Conservation (phyloP, 345 rosid species). For the Corchorus olitorius region DNA sequence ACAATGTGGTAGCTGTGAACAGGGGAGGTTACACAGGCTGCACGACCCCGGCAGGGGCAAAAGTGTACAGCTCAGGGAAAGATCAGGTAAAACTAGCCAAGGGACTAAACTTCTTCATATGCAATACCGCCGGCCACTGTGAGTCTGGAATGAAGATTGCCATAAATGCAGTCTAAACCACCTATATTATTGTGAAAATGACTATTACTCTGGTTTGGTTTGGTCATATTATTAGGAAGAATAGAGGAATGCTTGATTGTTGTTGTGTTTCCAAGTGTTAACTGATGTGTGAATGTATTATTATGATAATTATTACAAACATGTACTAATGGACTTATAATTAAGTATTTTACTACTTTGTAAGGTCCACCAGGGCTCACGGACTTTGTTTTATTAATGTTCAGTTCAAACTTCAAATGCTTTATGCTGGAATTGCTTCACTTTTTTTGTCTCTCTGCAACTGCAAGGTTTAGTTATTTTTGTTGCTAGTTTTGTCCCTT, state of each 20-base stretch:
- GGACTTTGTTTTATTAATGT: too few species aligned
- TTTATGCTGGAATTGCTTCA: too few species aligned
- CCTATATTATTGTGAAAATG: neutral
- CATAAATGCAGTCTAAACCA: conserved; percentile 35
- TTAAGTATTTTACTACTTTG: too few species aligned
- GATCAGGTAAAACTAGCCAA: conserved; percentile 44
- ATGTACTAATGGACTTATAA: too few species aligned
- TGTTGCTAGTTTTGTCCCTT: too few species aligned
- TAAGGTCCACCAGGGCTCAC: too few species aligned
- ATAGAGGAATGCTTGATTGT: neutral
- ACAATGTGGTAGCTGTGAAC: conserved; percentile 53
- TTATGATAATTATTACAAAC: too few species aligned
- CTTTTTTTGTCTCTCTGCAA: too few species aligned
- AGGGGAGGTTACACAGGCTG: conserved; percentile 38
- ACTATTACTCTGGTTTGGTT: neutral
- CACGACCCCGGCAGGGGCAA: conserved; percentile 36
- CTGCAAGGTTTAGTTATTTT: too few species aligned
- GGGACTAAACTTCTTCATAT: conserved; percentile 56
- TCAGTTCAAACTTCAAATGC: too few species aligned
- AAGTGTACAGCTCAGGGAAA: conserved; percentile 41
- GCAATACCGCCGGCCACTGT: conserved; percentile 51
- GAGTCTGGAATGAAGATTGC: conserved; percentile 56
- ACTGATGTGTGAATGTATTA: too few species aligned
- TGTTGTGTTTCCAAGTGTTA: neutral
- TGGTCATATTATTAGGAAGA: neutral